Base-by-base conservation (phyloP, 2,329 filamentous ascomycete species). In the Chalara sp. region DNA sequence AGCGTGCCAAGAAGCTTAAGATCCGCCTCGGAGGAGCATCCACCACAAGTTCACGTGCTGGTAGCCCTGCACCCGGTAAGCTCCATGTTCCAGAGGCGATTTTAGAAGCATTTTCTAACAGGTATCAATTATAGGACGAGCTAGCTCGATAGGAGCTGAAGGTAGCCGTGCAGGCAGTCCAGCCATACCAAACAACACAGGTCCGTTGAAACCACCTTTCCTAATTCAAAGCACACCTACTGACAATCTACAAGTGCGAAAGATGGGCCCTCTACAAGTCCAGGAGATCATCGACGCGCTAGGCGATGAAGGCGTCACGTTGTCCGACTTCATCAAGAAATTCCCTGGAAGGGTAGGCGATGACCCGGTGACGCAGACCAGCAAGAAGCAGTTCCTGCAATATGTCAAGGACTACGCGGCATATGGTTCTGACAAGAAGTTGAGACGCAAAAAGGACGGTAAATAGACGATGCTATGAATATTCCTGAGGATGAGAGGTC, bases 1-100 rank as follows among this genome's bases (percentile, higher is more conserved):
- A 76, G 65, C 79, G 78, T 66, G 78, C 76, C 63, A 80, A 78
- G 65, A 80, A 78, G 65, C 65, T 81, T 58, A 81, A 78, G 65
- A 67, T 81, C 47, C 67, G 69, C 51, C 68, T 72, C 48, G 70
- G 74, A 21, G 71, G 69, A 46, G 70, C 66, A 12, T 60, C 60
- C 5, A 81, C 82, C 5, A 70, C 70, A 6, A 80, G 73, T 12
- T 87, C 82, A 6, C 74, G 84, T 53, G 77, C 80, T 47, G 76
- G 76, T 32, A 87, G 83, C 61, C 84, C 81, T 61, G 72, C 67
- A 52, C 53, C 55, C 39, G 52, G 56, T 37, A 58, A 8, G 35
- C 2, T 10, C 35, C 21, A 21, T 21, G 21, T 21, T 21, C 21
- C 3, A 21, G 21, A 21, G 21, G 21, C 21, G 21, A 21, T 21